Evolutionary conservation across 306 rosid species (phyloP), one percentile per base, ranked within the genome.

Genomic region (Lupinus albus): DNA sequence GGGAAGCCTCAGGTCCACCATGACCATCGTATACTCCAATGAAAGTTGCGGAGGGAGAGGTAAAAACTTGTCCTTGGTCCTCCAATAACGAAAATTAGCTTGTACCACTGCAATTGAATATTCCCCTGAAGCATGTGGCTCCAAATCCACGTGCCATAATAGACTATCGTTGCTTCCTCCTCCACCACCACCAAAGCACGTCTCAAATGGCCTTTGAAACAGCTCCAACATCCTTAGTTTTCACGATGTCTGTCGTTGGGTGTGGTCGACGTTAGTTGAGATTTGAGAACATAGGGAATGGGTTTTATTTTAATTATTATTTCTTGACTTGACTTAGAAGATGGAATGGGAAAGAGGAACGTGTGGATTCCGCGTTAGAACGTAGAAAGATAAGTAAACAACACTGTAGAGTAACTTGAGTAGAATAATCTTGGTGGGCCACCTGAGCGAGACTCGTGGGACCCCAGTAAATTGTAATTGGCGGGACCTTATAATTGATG

Each of bases 21-120:
- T 88, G 95, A 60, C 95, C 95, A 46, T 88, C 95, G 16, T 82
- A 88, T 4, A 88, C 89, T 21, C 95, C 95, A 39, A 88, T 76
- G 13, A 71, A 88, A 12, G 91, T 84, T 12, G 85, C 86, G 5
- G 82, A 78, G 2, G 92, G 86, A 2, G 92, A 88, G 17, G 86
- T 74, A 11, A 78, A 86, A 7, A 88, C 89, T 76, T 86, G 92
- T 15, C 89, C 79, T 81, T 88, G 95, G 76, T 88, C 95, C 64
- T 88, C 47, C 47, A 42, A 11, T 3, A 6, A 42, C 13, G 13
- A 42, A 42, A 42, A 42, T 42, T 42, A 42, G 13, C 47, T 42
- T 42, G 47, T 42, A 42, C 47, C 47, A 42, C 47, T 42, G 47
- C 47, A 42, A 42, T 42, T 11, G 47, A 11, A 42, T 11, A 42